Evolutionary conservation across 257 asterid genomes (phyloP), one percentile per base, ranked within the genome.

Genomic region (Anisodus tanguticus): DNA sequence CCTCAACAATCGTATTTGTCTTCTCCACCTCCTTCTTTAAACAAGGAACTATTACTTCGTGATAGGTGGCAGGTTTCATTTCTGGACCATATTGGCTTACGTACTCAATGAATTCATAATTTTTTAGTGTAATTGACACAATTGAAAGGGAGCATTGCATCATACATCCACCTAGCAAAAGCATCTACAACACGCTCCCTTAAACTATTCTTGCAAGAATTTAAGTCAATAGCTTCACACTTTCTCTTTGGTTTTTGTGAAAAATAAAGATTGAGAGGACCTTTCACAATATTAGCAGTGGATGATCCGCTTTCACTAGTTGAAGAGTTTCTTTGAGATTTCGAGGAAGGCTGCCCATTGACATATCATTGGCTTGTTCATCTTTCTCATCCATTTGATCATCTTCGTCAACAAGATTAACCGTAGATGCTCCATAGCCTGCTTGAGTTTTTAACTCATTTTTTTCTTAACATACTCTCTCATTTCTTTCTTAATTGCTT

Each of bases 111-210:
- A 26, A 7, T 19, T 11, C 69, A 12, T 13, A 59, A 80, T 16
- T 6, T 31, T 2, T 58, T 55, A 12, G 58, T 3, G 60, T 59
- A 80, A 59, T 37, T 80, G 3, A 58, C 72, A 15, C 49, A 68
- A 59, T 59, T 80, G 13, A 80, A 80, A 53, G 26, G 26, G 26
- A 22, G 26, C 26, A 22, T 22, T 22, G 57, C 72, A 37, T 58
- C 72, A 12, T 35, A 58, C 83, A 80, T 80, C 83, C 11, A 35
- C 57, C 82, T 22, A 45, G 82, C 8, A 77, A 77, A 77, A n/a
- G 22, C 54, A 5, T 77, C 62, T 13, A 77, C 43, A 4, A 0
- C 82, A 6, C 31, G 35, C 6, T 77, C 62, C 35, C 17, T 51
- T 16, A 16, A 19, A 9, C 3, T 19, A 39, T 45, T 77, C 62